Conservation (phyloP, 2,329 filamentous ascomycete genomes). For the Colletotrichum australisinense region DNA sequence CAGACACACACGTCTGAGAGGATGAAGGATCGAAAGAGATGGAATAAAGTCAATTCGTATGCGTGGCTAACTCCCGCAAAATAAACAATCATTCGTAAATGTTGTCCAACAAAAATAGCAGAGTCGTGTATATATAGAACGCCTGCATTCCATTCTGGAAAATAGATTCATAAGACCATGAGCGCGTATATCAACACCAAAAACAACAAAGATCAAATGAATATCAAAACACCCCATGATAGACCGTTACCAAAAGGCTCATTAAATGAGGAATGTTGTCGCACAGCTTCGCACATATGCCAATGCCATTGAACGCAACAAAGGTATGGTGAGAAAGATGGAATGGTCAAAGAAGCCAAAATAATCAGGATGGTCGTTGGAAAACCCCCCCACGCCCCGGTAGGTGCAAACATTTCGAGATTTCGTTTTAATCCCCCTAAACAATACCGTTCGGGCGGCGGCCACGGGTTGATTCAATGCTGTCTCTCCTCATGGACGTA, state of each 20-base stretch:
- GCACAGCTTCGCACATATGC: conserved; percentile 1
- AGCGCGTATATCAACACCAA: conserved; percentile 1
- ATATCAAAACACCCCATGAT: not conserved
- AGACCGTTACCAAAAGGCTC: not conserved
- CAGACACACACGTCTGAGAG: not conserved
- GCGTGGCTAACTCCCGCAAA: not conserved
- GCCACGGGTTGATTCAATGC: conserved; percentile 21
- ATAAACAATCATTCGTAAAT: not conserved
- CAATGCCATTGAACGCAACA: conserved; percentile 8
- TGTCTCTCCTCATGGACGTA: conserved; percentile 19
- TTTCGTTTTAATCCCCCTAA: not conserved
- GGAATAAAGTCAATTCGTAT: conserved; percentile 3
- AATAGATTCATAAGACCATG: not conserved
- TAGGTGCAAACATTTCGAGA: not conserved
- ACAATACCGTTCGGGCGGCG: conserved; percentile 6
- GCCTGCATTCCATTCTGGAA: conserved; percentile 6
- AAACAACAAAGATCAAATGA: not conserved
- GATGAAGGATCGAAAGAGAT: not conserved
- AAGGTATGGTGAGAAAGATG: not conserved
- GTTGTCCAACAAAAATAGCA: not conserved
- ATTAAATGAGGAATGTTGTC: not conserved
- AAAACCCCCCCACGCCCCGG: not conserved
- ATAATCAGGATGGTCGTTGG: not conserved
- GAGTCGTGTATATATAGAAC: conserved; percentile 4
- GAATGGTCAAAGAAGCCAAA: not conserved